Evolutionary conservation across 1,139 yeast genomes (phyloP).

Genomic region (Trichomonascaceae sp.): DNA sequence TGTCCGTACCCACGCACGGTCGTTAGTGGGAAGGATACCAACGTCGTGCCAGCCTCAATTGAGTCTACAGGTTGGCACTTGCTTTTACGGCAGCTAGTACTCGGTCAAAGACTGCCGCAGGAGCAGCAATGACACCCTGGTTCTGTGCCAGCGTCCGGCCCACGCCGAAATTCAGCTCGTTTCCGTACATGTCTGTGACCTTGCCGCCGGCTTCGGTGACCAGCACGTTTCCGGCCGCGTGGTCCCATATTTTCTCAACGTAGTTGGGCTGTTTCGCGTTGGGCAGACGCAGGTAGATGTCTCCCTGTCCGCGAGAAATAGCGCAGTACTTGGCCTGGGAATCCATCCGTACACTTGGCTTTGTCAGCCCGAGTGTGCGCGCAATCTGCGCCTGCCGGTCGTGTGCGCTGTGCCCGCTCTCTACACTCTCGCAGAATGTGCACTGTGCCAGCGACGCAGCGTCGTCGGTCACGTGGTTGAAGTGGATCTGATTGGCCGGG

Average conservation of each 20-base stretch:
- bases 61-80: too few relatives aligned
- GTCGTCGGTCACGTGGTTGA: slow-evolving; percentile 23
- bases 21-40: too few relatives aligned
- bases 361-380: slow-evolving; percentile 47
- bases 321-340: slow-evolving; percentile 95
- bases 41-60: too few relatives aligned
- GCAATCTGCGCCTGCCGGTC: slow-evolving; percentile 76
- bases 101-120: slow-evolving; percentile 42
- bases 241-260: slow-evolving; percentile 97
- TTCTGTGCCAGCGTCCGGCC: slow-evolving; percentile 65
- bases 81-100: slow-evolving; percentile 53
- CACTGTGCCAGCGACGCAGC: slow-evolving; percentile 24
- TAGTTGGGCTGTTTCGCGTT: slow-evolving; percentile 42
- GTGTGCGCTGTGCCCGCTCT: slow-evolving; percentile 88
- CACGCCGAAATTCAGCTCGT: slow-evolving; percentile 62
- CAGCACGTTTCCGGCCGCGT: slow-evolving; percentile 86
- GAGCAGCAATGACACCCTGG: slow-evolving; percentile 89
- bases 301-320: slow-evolving; percentile 84
- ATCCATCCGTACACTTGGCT: slow-evolving; percentile 44
- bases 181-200: slow-evolving; percentile 75
- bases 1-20: too few relatives aligned
- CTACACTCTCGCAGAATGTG: slow-evolving; percentile 91
- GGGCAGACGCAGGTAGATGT: slow-evolving; percentile 81
- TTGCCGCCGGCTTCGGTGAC: slow-evolving; percentile 84
- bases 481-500: slow-evolving; percentile 14